Evolutionary conservation across 2,329 filamentous ascomycete genomes (phyloP), one percentile per base, ranked within the genome.

Genomic region (Colletotrichum destructivum): DNA sequence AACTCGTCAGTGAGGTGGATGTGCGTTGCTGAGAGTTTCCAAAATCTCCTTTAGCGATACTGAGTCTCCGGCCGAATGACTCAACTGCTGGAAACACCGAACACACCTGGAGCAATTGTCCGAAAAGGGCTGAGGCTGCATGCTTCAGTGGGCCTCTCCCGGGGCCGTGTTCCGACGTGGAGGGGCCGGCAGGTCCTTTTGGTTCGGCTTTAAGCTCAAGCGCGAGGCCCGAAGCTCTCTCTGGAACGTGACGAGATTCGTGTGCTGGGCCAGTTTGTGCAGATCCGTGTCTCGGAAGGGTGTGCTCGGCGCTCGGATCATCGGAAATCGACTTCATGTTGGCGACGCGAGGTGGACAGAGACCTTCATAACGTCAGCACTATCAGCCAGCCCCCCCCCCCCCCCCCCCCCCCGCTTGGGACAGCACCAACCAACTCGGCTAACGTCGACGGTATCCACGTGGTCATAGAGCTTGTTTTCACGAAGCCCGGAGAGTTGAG

Each of bases 301-400:
- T 71, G 69, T 64, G 46, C 69, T 69, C 69, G 69, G 69, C 52
- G 40, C 42, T 69, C 47, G 66, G 52, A 8, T 63, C 69, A 31
- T 31, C 26, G 59, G 69, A 69, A 12, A 69, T 51, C 16, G 21
- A 63, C 5, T 11, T 13, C 21, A 57, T 23, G 13, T 46, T 7
- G 15, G 18, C n/a, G 15, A n/a, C n/a, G 8, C n/a, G n/a, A 49
- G 51, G 26, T 31, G 26, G 26, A 31, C 26, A 31, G 26, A 31
- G 26, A 31, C 26, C 5, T 31, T 31, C 26, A 31, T 21, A 40
- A 26, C 47, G 44, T 8, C 35, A 52, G 49, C 44, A 44, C 38
- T 9, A 35, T 9, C 31, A 35, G 23, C 23, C 23, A 23, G 23
- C 23, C 23, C 13, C 26, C 0, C 26, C 26, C 55, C 23, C 52